phyloP scores from a whole-genome alignment of 2,329 filamentous ascomycete species.

The Microdochium trichocladiopsis region DNA sequence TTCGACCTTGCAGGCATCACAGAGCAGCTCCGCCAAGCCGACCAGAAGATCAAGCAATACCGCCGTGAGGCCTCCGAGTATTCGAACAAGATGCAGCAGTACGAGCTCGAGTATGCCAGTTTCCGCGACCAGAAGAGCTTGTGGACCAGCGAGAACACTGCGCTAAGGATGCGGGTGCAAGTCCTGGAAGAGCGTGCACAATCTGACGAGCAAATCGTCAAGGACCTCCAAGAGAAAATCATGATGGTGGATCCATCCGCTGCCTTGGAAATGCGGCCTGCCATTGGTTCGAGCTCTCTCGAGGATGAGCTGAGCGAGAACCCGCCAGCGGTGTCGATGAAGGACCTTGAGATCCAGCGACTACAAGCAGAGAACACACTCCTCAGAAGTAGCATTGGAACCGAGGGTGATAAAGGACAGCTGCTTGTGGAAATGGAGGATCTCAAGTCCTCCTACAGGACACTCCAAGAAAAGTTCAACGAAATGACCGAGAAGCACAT shows the following conservation, averaged over 20 bases:
- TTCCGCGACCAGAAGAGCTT: constrained; percentile 35
- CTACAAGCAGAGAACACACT: constrained; percentile 56
- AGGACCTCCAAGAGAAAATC: constrained; percentile 54
- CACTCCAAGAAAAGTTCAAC: constrained; percentile 47
- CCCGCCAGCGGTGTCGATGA: constrained; percentile 31
- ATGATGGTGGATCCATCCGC: constrained; percentile 24
- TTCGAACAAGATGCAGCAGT: constrained; percentile 23
- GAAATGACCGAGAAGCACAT: constrained; percentile 52
- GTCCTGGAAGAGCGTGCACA: constrained; percentile 33
- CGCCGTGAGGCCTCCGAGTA: constrained; percentile 23
- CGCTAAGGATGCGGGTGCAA: constrained; percentile 29
- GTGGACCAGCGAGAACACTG: constrained; percentile 33
- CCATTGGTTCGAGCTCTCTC: constrained; percentile 24
- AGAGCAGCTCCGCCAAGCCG: constrained; percentile 21
- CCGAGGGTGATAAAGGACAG: constrained; percentile 44
- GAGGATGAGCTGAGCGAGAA: constrained; percentile 52
- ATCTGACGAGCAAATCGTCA: constrained; percentile 46
- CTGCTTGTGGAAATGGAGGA: constrained; percentile 51
- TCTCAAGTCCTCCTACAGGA: constrained; percentile 39
- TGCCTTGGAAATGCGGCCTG: constrained; percentile 25
- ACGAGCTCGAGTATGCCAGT: constrained; percentile 29
- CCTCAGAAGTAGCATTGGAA: constrained; percentile 45
- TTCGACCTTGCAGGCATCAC: constrained; percentile 40
- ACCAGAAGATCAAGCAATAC: constrained; percentile 24
- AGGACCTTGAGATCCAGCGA: constrained; percentile 44